phyloP scores from a whole-genome alignment of 2,329 filamentous ascomycete species.

The Ceratocystiopsis sp. region DNA sequence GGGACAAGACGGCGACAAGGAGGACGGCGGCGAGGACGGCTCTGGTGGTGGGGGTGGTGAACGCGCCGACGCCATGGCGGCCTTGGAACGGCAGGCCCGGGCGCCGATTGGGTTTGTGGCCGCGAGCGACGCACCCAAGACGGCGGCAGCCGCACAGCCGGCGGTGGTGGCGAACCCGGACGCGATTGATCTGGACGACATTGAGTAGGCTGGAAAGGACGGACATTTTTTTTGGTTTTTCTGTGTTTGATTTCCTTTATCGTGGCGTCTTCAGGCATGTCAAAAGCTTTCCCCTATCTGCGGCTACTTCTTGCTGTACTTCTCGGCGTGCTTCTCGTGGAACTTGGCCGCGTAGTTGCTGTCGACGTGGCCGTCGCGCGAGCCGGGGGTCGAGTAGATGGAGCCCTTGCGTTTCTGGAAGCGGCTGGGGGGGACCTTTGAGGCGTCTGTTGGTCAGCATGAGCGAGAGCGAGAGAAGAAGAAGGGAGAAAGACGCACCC shows the following conservation, averaged over 20 bases:
- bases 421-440: slow-evolving; percentile 48
- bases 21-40: slow-evolving; percentile 25
- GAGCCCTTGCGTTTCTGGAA: slow-evolving; percentile 56
- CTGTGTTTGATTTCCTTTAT: not conserved
- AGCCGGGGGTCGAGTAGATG: slow-evolving; percentile 48
- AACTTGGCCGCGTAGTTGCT: slow-evolving; percentile 41
- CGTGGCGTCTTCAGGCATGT: not conserved
- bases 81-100: slow-evolving; percentile 71
- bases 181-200: slow-evolving; percentile 62
- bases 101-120: slow-evolving; percentile 86
- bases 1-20: slow-evolving; percentile 23
- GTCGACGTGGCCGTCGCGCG: slow-evolving; percentile 47
- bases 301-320: slow-evolving; percentile 20
- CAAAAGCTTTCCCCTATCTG: slow-evolving; percentile 1
- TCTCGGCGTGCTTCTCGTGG: slow-evolving; percentile 41
- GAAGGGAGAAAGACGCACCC: not conserved
- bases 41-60: slow-evolving; percentile 25
- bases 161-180: slow-evolving; percentile 58
- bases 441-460: slow-evolving; percentile 31
- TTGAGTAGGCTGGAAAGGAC: slow-evolving; percentile 43
- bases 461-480: not conserved
- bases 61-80: slow-evolving; percentile 68
- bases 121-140: slow-evolving; percentile 52
- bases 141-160: slow-evolving; percentile 22
- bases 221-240: not conserved